Percentiles rank a stretch among this genome's conserved stretches.
These are phyloP conservation scores for Plasmodium chabaudi DNA, from an alignment of 169 alveolate species.

Conservation along the genomic window DNA sequence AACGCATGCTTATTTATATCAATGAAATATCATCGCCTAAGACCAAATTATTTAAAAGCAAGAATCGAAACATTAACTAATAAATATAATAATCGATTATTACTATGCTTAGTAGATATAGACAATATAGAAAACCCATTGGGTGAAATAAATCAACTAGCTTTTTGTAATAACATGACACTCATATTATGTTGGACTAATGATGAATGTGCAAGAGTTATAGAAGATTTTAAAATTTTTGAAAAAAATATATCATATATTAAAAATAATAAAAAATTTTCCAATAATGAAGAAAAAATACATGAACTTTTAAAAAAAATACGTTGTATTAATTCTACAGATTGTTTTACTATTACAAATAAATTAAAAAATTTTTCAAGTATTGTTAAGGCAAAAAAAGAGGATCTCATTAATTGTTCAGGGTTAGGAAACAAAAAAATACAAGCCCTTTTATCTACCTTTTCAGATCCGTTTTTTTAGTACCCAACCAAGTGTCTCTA, in stretches of 20 bases:
- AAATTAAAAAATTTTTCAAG: conserved; percentile 49
- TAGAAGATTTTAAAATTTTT: conserved; percentile 64
- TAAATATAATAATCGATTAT: conserved; percentile 62
- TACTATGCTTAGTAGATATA: conserved; percentile 69
- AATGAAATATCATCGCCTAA: conserved; percentile 82
- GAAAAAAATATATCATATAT: conserved; percentile 51
- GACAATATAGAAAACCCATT: conserved; percentile 68
- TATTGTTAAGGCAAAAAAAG: conserved; percentile 59
- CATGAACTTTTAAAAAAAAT: conserved; percentile 72
- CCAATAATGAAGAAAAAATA: conserved; percentile 60
- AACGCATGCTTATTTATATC: conserved; percentile 83
- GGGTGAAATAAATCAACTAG: conserved; percentile 74
- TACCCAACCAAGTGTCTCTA: too few relatives aligned
- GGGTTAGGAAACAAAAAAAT: conserved; percentile 70
- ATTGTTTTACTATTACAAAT: conserved; percentile 38
- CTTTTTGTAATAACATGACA: conserved; percentile 57
- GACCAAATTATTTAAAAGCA: conserved; percentile 77
- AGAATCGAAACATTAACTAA: conserved; percentile 77
- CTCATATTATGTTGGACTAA: conserved; percentile 61
- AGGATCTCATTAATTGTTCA: conserved; percentile 50
- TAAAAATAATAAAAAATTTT: conserved; percentile 24
- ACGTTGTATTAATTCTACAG: conserved; percentile 51
- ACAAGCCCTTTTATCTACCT: conserved; percentile 37
- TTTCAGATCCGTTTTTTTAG: conserved; percentile 64
- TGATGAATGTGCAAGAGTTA: conserved; percentile 74